Evolutionary conservation across 2,329 filamentous ascomycete species (phyloP).

Genomic region (Scortechinia acanthostroma): DNA sequence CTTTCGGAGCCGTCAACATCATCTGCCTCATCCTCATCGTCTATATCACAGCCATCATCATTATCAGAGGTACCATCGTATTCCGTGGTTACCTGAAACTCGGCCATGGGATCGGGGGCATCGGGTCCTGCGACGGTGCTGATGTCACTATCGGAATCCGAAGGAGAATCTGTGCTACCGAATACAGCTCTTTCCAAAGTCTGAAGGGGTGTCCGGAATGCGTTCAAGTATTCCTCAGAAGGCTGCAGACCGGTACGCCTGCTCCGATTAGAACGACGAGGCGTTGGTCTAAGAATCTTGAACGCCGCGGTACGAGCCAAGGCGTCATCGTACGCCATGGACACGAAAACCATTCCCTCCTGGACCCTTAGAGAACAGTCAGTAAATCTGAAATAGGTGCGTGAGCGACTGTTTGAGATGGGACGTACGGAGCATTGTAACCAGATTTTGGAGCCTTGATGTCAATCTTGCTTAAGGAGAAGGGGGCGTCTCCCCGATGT

Average conservation of each 20-base stretch:
- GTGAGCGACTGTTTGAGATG: not conserved
- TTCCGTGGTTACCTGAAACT: not conserved
- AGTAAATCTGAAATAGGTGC: no score
- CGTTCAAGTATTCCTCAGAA: not conserved
- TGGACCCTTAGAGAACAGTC: constrained; percentile 35
- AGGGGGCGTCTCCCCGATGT: constrained; percentile 48
- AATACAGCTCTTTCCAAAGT: not conserved
- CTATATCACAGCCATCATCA: not conserved
- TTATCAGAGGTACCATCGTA: not conserved
- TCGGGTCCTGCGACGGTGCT: not conserved
- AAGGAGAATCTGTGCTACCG: not conserved
- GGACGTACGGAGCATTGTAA: constrained; percentile 51
- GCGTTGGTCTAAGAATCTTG: constrained; percentile 30
- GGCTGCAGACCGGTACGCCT: not conserved
- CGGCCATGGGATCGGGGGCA: not conserved
- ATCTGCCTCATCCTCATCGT: not conserved
- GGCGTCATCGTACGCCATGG: constrained; percentile 47
- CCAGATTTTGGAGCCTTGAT: constrained; percentile 52
- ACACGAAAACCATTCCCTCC: constrained; percentile 55
- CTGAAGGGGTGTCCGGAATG: not conserved
- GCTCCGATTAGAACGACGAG: not conserved
- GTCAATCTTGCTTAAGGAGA: constrained; percentile 51
- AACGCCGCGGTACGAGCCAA: constrained; percentile 38
- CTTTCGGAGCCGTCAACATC: not conserved
- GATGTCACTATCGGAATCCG: not conserved